Evolutionary conservation across 805 yeast genomes (phyloP).

Genomic region (Yarrowia hollandica): DNA sequence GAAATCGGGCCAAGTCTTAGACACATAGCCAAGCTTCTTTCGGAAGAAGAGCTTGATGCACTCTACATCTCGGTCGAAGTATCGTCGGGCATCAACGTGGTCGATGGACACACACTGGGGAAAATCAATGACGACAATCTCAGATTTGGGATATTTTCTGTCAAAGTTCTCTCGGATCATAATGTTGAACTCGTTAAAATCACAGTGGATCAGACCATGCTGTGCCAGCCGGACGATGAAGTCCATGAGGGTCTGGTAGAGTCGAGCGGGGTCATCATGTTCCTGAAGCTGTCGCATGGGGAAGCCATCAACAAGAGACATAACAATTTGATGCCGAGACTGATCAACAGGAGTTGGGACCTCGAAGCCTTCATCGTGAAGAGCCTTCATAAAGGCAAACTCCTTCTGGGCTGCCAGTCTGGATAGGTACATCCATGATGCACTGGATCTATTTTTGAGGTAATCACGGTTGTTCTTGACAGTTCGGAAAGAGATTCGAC

Average conservation of each 20-base stretch:
- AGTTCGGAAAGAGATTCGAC: slow-evolving; percentile 88
- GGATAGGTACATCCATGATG: slow-evolving; percentile 92
- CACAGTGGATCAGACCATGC: slow-evolving; percentile 94
- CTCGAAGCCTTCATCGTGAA: slow-evolving; percentile 70
- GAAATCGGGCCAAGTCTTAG: slow-evolving; percentile 81
- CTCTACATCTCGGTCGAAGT: slow-evolving; percentile 89
- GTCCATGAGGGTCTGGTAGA: slow-evolving; percentile 83
- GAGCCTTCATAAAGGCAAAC: slow-evolving; percentile 77
- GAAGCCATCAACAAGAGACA: slow-evolving; percentile 88
- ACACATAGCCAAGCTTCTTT: slow-evolving; percentile 71
- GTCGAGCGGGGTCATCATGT: slow-evolving; percentile 64
- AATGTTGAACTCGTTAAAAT: slow-evolving; percentile 94
- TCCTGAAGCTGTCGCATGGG: slow-evolving; percentile 82
- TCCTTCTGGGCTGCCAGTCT: slow-evolving; percentile 91
- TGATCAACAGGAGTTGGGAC: slow-evolving; percentile 90
- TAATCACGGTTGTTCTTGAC: slow-evolving; percentile 95
- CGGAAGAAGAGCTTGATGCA: slow-evolving; percentile 83
- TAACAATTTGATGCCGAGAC: slow-evolving; percentile 87
- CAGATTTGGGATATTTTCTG: slow-evolving; percentile 49
- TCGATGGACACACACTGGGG: slow-evolving; percentile 96
- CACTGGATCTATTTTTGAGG: slow-evolving; percentile 64
- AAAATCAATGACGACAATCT: slow-evolving; percentile 92
- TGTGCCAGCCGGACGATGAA: slow-evolving; percentile 82
- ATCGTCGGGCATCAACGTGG: slow-evolving; percentile 83
- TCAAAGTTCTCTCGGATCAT: slow-evolving; percentile 62